Percentiles rank a stretch among this genome's conserved stretches.
These are phyloP conservation scores for Suillus fuscotomentosus DNA, from an alignment of 768 basidiomycete species.

Conservation along the genomic window DNA sequence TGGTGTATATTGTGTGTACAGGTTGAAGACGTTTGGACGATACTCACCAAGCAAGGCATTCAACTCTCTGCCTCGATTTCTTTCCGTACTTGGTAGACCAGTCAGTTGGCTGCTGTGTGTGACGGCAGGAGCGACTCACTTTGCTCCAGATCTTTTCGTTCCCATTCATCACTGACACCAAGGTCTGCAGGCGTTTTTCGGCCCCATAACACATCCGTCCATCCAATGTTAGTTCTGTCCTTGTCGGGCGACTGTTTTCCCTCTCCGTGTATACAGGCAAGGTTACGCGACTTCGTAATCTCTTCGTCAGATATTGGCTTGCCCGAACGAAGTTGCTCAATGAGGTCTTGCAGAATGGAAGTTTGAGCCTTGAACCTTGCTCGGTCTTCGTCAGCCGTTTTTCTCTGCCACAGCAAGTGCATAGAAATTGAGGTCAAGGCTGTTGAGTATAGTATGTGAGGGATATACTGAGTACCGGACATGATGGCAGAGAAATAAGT, in stretches of 20 bases:
- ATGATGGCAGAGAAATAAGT: conserved; percentile 12
- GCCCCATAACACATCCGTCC: conserved; percentile 54
- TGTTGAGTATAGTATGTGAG: conserved; percentile 63
- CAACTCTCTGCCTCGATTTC: conserved; percentile 6
- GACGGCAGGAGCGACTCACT: conserved; percentile 27
- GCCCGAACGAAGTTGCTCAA: conserved; percentile 48
- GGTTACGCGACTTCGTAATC: conserved; percentile 50
- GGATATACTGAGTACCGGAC: conserved; percentile 45
- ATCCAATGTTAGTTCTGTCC: conserved; percentile 31
- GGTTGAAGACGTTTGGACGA: neutral
- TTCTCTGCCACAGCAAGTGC: conserved; percentile 59
- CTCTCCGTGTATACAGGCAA: conserved; percentile 42
- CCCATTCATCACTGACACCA: conserved; percentile 32
- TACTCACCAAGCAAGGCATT: neutral
- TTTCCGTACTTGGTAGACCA: conserved; percentile 8
- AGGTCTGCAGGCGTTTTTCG: conserved; percentile 21
- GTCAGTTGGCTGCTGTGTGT: neutral
- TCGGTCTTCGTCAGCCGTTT: conserved; percentile 49
- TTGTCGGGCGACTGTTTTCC: conserved; percentile 8
- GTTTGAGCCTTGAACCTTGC: conserved; percentile 54
- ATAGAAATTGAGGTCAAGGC: conserved; percentile 67
- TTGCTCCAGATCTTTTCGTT: conserved; percentile 37
- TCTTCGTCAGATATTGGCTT: conserved; percentile 48
- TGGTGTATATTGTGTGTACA: neutral
- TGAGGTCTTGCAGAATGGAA: conserved; percentile 62